Conservation (phyloP, 2,329 filamentous ascomycete genomes). For the Pseudogymnoascus sp. region DNA sequence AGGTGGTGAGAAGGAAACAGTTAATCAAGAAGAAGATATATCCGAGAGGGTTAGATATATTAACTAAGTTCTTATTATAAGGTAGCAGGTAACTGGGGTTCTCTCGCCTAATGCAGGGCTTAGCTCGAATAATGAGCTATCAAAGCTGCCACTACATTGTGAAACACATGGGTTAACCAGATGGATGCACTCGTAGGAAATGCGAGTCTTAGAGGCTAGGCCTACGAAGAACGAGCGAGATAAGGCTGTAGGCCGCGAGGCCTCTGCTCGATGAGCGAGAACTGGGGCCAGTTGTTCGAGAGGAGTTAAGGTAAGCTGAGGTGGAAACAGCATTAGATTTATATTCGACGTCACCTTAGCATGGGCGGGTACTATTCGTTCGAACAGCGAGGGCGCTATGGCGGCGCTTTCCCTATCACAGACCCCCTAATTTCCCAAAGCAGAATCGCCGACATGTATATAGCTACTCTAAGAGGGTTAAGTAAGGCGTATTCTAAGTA, state of each 20-base stretch:
- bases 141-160: neutral
- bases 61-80: neutral
- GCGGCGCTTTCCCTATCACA: neutral
- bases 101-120: neutral
- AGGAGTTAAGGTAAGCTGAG: neutral
- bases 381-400: neutral
- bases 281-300: neutral
- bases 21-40: neutral
- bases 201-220: neutral
- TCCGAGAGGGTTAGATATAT: neutral
- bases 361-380: neutral
- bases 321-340: neutral
- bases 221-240: neutral
- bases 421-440: neutral
- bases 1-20: neutral
- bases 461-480: neutral
- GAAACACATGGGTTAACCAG: neutral
- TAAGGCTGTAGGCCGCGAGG: neutral
- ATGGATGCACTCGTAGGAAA: neutral
- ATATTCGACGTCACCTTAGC: neutral
- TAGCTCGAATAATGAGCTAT: neutral
- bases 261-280: neutral
- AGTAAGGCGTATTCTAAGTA: too few species aligned
- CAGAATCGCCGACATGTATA: neutral
- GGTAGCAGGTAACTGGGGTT: neutral